Evolutionary conservation across 202 grass and related monocot genomes (phyloP), one percentile per base, ranked within the genome.

Genomic region (Eragrostis tef): DNA sequence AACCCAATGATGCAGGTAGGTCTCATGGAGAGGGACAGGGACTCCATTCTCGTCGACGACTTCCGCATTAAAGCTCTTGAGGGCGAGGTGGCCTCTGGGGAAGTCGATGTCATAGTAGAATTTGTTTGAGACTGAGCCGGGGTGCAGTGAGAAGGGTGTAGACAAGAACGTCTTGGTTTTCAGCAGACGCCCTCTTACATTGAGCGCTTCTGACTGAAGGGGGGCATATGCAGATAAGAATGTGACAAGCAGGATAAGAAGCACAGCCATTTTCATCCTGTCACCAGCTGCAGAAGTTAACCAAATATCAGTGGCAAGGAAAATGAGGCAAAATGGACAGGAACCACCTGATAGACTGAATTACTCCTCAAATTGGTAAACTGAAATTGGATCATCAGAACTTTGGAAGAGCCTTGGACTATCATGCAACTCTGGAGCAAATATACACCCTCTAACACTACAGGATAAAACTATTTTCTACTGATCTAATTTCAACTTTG

Each of bases 1-100:
- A 22, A 87, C 6, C 94, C 94, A 98, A 72, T 98, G 94, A 74
- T 98, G 94, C 48, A 98, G 86, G 69, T 98, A 98, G 1, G 92
- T 91, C 84, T 98, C 90, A 46, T 89, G 84, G 51, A 98, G 94
- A 1, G 94, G 94, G 0, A 98, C 73, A 4, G 86, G 64, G 51
- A 45, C 71, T 6, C 86, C 90, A 6, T 71, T n/a, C 77, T 89
- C 92, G 20, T 98, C 90, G 4, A 98, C 83, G 0, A 98, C 86
- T 79, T 98, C 94, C 1, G 54, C 92, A 1, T 93, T 1, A 4
- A 98, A 93, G 56, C 90, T 98, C 84, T 98, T 98, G 75, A 98
- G 25, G 9, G 81, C 90, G 4, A 98, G 24, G 76, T 94, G 94
- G 54, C 94, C 94, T 36, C 67, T 44, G 3, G 94, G 94, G 81